Conservation (phyloP, 176 grass and related monocot species). For the bread wheat (Triticum aestivum) region DNA sequence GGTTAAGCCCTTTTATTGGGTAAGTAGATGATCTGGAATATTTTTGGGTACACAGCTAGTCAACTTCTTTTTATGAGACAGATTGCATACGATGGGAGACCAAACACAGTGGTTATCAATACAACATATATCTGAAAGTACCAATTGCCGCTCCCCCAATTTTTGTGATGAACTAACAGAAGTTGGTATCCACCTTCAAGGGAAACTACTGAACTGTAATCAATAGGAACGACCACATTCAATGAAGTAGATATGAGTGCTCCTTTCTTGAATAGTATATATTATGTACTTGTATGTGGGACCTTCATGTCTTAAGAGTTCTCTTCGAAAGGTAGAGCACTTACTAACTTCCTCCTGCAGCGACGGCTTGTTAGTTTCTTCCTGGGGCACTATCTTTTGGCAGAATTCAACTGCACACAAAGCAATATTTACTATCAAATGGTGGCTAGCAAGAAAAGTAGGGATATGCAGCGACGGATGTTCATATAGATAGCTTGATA, state of each 20-base stretch:
- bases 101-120: background rate
- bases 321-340: constrained; percentile 21
- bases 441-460: background rate
- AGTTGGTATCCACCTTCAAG: constrained; percentile 4
- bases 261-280: background rate
- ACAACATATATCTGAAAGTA: background rate
- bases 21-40: background rate
- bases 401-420: constrained; percentile 57
- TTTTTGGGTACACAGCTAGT: background rate
- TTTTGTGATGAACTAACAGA: constrained; percentile 12
- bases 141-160: background rate
- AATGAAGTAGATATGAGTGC: background rate
- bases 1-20: constrained; percentile 8
- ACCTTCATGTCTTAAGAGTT: background rate
- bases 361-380: constrained; percentile 43
- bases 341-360: constrained; percentile 35
- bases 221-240: background rate
- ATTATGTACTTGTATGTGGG: background rate
- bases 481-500: background rate
- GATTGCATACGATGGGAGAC: background rate
- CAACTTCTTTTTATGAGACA: background rate
- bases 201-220: background rate
- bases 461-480: background rate
- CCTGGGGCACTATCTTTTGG: constrained; percentile 38
- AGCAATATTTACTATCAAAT: constrained; percentile 30